Evolutionary conservation across 1,284 basidiomycete species (phyloP), one percentile per base, ranked within the genome.

Genomic region (Naganishia albida): DNA sequence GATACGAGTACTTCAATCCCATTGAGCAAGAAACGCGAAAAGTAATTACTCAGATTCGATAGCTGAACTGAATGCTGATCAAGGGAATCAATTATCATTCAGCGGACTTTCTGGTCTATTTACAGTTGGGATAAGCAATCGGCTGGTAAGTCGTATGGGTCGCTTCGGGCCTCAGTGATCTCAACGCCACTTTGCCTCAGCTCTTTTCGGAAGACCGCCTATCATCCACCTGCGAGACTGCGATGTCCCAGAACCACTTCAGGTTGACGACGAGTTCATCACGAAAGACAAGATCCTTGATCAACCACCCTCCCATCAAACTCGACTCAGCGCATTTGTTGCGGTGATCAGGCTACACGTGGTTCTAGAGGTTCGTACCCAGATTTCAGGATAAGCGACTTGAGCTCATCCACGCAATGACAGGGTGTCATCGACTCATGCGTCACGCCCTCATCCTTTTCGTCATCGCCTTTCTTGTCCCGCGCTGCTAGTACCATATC

Each of bases 111-210:
- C 78, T 94, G 91, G 91, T 90, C 89, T 67, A 90, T 93, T 26
- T 94, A 93, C 77, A 83, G 91, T 49, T 93, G 91, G 91, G 91
- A 93, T 77, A 93, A 93, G 78, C 91, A 92, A 73, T 77, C 76
- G 7, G 77, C 77, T 2, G 69, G 70, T 72, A 40, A 68, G 70
- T 67, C 25, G 2, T 7, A 15, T 38, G 15, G 23, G 26, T 13
- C 20, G n/a, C 8, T 40, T 16, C 20, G 4, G 38, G 20, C 42
- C 66, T 63, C n/a, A 23, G 18, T 25, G 48, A 2, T n/a, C 16
- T 90, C 75, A 90, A 88, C 88, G 88, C 87, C 70, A 87, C 90
- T n/a, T 90, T 90, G 75, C 82, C 88, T 63, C 12, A 42, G 89
- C 90, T 38, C 87, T 92, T 71, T 93, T 93, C 75, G 91, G 91